phyloP scores from a whole-genome alignment of 192 early-diverging fungal genomes.

The Coemansia sp. region DNA sequence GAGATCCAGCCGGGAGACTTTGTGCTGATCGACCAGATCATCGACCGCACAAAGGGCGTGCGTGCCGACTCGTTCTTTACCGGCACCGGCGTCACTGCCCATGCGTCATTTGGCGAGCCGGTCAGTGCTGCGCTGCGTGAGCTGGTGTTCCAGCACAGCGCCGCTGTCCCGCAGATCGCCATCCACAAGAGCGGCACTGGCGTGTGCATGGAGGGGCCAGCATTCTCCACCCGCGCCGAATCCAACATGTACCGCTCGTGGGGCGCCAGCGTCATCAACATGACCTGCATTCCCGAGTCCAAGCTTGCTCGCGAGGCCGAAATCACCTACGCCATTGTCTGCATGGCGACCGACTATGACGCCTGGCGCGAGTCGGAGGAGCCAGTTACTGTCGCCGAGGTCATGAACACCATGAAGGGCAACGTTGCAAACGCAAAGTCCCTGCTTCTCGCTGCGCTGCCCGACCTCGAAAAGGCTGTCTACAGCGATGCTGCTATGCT shows the following conservation, averaged over 20 bases:
- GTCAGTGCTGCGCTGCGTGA: conserved; percentile 76
- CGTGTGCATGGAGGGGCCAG: conserved; percentile 98
- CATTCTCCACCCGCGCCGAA: conserved; percentile 97
- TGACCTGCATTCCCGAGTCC: conserved; percentile 94
- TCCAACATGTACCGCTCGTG: conserved; percentile 93
- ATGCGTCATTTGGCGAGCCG: conserved; percentile 93
- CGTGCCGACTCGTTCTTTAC: conserved; percentile 94
- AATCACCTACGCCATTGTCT: conserved; percentile 97
- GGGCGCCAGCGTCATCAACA: conserved; percentile 96
- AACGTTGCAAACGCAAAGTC: conserved; percentile 83
- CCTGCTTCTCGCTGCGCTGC: conserved; percentile 74
- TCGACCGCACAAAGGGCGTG: conserved; percentile 98
- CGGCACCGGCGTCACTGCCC: conserved; percentile 82
- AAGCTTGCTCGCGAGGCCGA: conserved; percentile 98
- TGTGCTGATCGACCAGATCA: conserved; percentile 90
- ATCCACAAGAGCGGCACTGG: conserved; percentile 83
- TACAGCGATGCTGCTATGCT: conserved; percentile 56
- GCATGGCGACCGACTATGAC: conserved; percentile 99
- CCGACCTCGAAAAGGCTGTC: conserved; percentile 66
- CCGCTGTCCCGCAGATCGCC: conserved; percentile 44
- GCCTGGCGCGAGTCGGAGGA: conserved; percentile 79
- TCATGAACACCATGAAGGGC: conserved; percentile 82
- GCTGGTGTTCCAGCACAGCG: conserved; percentile 64
- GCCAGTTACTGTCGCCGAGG: conserved; percentile 79
- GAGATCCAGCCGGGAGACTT: conserved; percentile 94